Evolutionary conservation across 1,139 yeast genomes (phyloP), one percentile per base, ranked within the genome.

Genomic region (Candida sojae): DNA sequence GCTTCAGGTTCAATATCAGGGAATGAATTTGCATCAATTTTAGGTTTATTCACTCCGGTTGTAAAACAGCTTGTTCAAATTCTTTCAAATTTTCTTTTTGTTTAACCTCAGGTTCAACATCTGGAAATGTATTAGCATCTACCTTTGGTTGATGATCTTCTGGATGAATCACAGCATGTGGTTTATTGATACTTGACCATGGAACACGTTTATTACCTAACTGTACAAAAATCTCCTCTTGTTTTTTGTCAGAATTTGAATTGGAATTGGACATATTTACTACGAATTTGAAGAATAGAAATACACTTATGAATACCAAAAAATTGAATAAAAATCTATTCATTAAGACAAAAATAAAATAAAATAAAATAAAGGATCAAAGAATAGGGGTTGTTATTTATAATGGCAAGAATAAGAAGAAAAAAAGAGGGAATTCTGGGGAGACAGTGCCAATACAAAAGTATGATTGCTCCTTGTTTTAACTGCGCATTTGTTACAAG

Each of bases 181-280:
- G 80, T 53, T 71, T 73, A 57, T 66, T 71, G 51, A 75, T 67
- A 43, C 52, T 55, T 43, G 57, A 60, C 48, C 70, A 66, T 5
- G 79, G 80, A 11, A 75, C 76, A 46, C 54, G 56, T 48, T 60
- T 63, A 38, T 75, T 75, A 9, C 74, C 75, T 37, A 74, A 57
- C 46, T 73, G 57, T 25, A 75, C 64, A 26, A 62, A 50, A 31
- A 70, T 49, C 31, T 70, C 59, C n/a, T 64, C 65, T 47, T 29
- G 36, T n/a, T 37, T 36, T 4, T 23, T 41, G 28, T 44, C 32
- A 35, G 47, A 13, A 30, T 33, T 13, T 30, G 40, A 11, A 17
- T 32, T 42, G 50, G 28, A 13, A 11, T 38, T 35, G 53, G 39
- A 36, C 39, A 36, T 36, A 30, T 23, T 39, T 28, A 39, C 37